Percentiles rank a stretch among this genome's conserved stretches.
Conservation (phyloP, 106 monocot species). For the Dioscorea alata region DNA sequence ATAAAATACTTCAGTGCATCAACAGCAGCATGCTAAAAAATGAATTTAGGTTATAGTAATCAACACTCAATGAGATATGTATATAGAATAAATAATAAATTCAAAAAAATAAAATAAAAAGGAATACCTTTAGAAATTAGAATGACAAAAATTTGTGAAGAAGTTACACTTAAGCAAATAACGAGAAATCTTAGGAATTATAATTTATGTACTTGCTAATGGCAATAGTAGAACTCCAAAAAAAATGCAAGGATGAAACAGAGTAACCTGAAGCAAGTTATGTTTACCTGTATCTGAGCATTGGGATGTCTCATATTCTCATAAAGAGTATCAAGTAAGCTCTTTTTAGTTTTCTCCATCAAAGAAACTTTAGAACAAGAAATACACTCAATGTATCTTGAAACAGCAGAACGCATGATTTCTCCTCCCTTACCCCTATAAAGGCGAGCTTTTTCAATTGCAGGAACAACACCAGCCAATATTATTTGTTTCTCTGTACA, state of each 20-base stretch:
- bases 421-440: conserved; percentile 99
- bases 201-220: neutral
- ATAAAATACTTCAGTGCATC: conserved; percentile 74
- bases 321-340: conserved; percentile 78
- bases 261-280: neutral
- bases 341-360: conserved; percentile 51
- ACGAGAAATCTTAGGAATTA: neutral
- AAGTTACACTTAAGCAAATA: neutral
- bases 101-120: too few relatives aligned
- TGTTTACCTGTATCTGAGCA: conserved; percentile 83
- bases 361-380: conserved; percentile 55
- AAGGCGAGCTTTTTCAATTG: conserved; percentile 94
- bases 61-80: too few relatives aligned
- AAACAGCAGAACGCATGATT: conserved; percentile 93
- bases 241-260: neutral
- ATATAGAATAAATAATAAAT: too few relatives aligned
- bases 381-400: conserved; percentile 80
- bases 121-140: too few relatives aligned
- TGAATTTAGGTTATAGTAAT: neutral
- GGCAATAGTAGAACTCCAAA: neutral
- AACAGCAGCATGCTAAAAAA: conserved; percentile 73
- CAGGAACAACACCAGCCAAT: conserved; percentile 76
- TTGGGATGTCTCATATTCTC: conserved; percentile 97
- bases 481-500: conserved; percentile 68
- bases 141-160: too few relatives aligned